Base-by-base conservation (phyloP, 345 rosid species). In the Arabidopsis suecica region DNA sequence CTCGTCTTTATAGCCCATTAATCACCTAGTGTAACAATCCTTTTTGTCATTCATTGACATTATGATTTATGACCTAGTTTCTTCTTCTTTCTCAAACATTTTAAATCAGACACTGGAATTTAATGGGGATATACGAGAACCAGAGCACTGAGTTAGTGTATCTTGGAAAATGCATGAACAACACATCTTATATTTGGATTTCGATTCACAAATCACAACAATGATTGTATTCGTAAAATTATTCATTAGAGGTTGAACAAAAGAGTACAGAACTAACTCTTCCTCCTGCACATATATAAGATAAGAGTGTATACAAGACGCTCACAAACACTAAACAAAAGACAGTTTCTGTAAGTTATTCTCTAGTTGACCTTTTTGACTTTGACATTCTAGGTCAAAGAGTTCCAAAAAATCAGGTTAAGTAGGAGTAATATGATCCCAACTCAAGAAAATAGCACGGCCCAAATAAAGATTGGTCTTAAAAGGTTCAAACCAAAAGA, bases 271-370 rank as follows among this genome's bases (percentile, higher is more conserved):
- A 69, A 33, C 13, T 65, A 10, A 16, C 22, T n/a, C 14, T 16
- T 10, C 6, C n/a, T 16, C 11, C 4, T 9, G 3, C 62, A 34
- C 42, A 34, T n/a, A 33, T 23, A 20, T 23, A 23, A 23, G 25
- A 23, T 23, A 23, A 23, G 25, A 65, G 44, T 9, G 2, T 41
- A 11, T 7, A 33, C 70, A 6, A 65, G 13, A 58, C 61, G 3
- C 5, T 5, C 48, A 30, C 57, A 11, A 9, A 51, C 51, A 51
- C 14, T 16, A 49, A 20, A 12, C 12, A 18, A 13, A 54, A 41
- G 20, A 53, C 63, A 54, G 55, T 22, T 72, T 72, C 61, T 30
- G 41, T 49, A 59, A 34, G 59, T 38, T 32, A 38, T 37, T 50
- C 38, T 42, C 5, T 20, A 32, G 63, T 73, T 54, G 48, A 73